Evolutionary conservation across 306 rosid species (phyloP).

Genomic region (Myrica gale): DNA sequence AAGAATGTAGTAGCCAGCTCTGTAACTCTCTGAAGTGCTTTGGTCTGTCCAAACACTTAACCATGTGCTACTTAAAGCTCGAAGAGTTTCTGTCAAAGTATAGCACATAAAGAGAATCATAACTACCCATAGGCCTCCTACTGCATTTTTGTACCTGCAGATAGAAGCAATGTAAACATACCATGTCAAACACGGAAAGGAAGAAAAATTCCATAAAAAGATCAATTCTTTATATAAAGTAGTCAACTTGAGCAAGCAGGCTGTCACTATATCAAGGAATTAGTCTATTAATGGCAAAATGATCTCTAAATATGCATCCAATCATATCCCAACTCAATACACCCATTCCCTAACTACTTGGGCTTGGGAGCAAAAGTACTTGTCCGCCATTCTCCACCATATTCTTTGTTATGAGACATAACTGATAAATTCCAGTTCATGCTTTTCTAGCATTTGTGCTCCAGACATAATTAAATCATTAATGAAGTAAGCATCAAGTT

Average conservation of each 20-base stretch:
- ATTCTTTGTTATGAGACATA: neutral
- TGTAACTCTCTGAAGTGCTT: slow-evolving; percentile 45
- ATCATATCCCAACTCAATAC: neutral
- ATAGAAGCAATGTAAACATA: slow-evolving; percentile 11
- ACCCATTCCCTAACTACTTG: neutral
- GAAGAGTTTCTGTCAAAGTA: slow-evolving; percentile 60
- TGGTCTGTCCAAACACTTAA: slow-evolving; percentile 74
- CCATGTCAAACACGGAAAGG: neutral
- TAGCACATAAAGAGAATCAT: slow-evolving; percentile 58
- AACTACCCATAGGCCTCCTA: slow-evolving; percentile 87
- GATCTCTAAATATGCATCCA: neutral
- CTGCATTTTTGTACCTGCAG: slow-evolving; percentile 67
- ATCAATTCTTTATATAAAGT: neutral
- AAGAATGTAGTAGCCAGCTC: slow-evolving; percentile 62
- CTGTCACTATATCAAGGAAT: neutral
- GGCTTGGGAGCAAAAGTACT: neutral
- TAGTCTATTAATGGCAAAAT: neutral
- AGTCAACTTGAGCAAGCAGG: neutral
- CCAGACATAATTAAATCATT: neutral
- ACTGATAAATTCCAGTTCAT: neutral
- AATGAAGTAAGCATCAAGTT: neutral
- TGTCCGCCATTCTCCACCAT: neutral
- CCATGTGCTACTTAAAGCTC: slow-evolving; percentile 83
- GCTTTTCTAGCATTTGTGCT: neutral
- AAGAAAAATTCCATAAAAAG: neutral